Percentiles rank a stretch among this genome's conserved stretches.
phyloP scores from a whole-genome alignment of 225 moss, liverwort and hornwort genomes.

The Rhytidiadelphus loreus region DNA sequence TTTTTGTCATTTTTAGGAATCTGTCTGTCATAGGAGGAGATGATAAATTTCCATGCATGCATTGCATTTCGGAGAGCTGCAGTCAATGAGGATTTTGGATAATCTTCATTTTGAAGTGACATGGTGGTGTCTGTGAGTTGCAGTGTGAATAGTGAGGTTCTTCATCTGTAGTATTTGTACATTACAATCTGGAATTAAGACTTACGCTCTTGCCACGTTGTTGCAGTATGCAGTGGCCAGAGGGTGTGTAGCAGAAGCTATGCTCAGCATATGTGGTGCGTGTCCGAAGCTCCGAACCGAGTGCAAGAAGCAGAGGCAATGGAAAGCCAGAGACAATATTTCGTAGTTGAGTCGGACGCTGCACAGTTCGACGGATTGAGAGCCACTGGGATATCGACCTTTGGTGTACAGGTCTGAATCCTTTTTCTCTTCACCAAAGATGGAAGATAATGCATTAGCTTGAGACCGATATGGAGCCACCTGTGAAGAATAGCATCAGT shows the following conservation, averaged over 20 bases:
- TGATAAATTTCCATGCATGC: not conserved
- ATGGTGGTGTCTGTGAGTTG: not conserved
- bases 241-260: constrained; percentile 35
- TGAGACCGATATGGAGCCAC: not conserved
- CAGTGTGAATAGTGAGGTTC: not conserved
- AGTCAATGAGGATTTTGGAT: not conserved
- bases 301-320: constrained; percentile 35
- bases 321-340: constrained; percentile 26
- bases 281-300: constrained; percentile 17
- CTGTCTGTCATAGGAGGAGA: not conserved
- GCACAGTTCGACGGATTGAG: constrained; percentile 43
- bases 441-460: not conserved
- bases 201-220: not conserved
- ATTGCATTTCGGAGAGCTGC: not conserved
- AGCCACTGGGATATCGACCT: constrained; percentile 25
- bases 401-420: constrained; percentile 36
- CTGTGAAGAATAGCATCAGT: not conserved
- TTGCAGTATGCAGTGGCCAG: constrained; percentile 54
- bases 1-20: not conserved
- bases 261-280: constrained; percentile 45
- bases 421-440: not conserved
- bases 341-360: constrained; percentile 8
- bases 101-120: not conserved
- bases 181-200: not conserved
- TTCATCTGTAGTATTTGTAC: not conserved